Evolutionary conservation across 176 grass and related monocot species (phyloP).

Genomic region (Lolium rigidum): DNA sequence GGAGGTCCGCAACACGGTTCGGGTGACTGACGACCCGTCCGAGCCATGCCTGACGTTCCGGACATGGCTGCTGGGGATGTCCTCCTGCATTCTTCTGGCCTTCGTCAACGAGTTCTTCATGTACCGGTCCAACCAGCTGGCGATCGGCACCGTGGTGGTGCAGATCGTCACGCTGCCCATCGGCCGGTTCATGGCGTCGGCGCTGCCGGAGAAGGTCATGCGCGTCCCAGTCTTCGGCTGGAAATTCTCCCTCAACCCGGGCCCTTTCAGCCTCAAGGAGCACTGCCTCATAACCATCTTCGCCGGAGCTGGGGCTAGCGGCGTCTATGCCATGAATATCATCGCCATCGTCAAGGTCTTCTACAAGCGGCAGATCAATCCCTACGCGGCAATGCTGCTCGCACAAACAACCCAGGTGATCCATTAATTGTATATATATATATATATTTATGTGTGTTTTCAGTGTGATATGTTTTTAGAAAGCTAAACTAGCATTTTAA

Average conservation of each 20-base stretch:
- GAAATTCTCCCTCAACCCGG: conserved; percentile 73
- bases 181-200: conserved; percentile 20
- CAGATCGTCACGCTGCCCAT: conserved; percentile 17
- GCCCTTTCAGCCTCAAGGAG: conserved; percentile 92
- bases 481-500: no score
- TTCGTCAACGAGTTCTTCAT: conserved; percentile 92
- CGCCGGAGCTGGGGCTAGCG: conserved; percentile 58
- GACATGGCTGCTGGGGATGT: conserved; percentile 66
- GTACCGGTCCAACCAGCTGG: conserved; percentile 72
- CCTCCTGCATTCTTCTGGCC: conserved; percentile 65
- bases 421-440: background rate
- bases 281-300: conserved; percentile 97
- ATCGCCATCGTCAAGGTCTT: conserved; percentile 84
- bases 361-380: conserved; percentile 65
- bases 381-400: conserved; percentile 65
- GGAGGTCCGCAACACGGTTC: conserved; percentile 79
- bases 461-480: background rate
- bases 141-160: conserved; percentile 62
- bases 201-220: conserved; percentile 48
- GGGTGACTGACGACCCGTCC: conserved; percentile 60
- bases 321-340: conserved; percentile 79
- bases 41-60: conserved; percentile 77
- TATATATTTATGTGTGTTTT: background rate
- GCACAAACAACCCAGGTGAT: conserved; percentile 83
- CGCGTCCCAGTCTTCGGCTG: conserved; percentile 35